Base-by-base conservation (phyloP, 306 rosid genomes). In the Hippophae gyantsensis region DNA sequence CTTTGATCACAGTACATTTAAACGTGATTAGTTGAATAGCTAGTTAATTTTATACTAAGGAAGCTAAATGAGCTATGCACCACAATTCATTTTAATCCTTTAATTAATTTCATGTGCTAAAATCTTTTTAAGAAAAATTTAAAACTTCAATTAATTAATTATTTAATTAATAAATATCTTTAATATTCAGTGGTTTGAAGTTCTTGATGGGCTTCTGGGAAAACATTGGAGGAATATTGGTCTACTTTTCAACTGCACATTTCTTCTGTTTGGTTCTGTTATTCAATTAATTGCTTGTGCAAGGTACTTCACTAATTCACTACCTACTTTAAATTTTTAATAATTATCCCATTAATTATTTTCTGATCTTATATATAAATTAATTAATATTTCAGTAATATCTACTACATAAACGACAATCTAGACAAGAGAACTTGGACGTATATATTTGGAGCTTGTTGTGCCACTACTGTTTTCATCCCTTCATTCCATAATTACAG, bases 381-480 rank as follows among this genome's bases (percentile, higher is more conserved):
- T 12, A 42, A 48, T 18, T 57, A 23, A 41, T n/a, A 10, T 8
- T 71, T 45, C 92, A 90, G 96, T 71, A 90, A 87, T 64, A 90
- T 90, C 71, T 90, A 90, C 77, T 87, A 90, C 74, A 67, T 90
- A 87, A 90, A 90, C 86, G 98, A 90, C 87, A 88, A 85, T 69
- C 80, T 90, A 62, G 98, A 90, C 92, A 90, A 90, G 86, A 90
- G 98, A 74, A 90, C 96, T 68, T 90, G 98, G 98, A 90, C 98
- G 9, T 90, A 85, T 56, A 85, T 90, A 56, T 90, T 90, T 83
- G 96, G 98, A 13, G 98, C 96, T 43, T 90, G 98, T 68, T 90
- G 98, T 63, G 98, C 96, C 10, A 90, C 96, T 63, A 90, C 96
- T 61, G 96, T 90, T 13, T 90, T 90, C 81, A 78, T 90, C 51